These are phyloP conservation scores for Leccinum broughii DNA, from an alignment of 768 basidiomycete genomes.

Conservation along the genomic window DNA sequence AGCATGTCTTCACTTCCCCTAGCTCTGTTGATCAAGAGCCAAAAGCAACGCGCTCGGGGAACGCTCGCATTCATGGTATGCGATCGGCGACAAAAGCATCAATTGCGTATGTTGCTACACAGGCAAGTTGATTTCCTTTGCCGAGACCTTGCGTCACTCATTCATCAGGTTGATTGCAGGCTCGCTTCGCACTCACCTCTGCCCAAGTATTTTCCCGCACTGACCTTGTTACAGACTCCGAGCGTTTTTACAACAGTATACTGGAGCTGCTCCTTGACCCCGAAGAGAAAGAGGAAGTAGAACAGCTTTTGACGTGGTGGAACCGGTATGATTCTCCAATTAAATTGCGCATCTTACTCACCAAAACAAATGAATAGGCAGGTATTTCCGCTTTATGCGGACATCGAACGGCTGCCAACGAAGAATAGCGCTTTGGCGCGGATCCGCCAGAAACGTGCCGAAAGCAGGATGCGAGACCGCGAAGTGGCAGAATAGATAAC, in stretches of 20 bases:
- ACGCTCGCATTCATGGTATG: background rate
- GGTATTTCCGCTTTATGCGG: background rate
- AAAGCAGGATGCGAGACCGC: background rate
- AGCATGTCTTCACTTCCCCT: background rate
- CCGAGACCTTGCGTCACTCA: too few relatives aligned
- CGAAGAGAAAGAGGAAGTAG: background rate
- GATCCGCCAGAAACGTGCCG: background rate
- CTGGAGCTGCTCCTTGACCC: background rate
- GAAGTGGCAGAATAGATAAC: too few relatives aligned
- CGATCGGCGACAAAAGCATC: background rate
- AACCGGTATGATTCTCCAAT: background rate
- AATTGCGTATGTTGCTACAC: too few relatives aligned
- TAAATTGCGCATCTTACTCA: background rate
- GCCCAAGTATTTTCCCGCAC: background rate
- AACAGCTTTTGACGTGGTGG: conserved; percentile 1
- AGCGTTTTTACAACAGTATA: conserved; percentile 1
- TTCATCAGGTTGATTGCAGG: too few relatives aligned
- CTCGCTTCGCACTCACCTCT: too few relatives aligned
- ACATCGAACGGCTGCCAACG: background rate
- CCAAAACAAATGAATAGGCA: too few relatives aligned
- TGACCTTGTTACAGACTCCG: background rate
- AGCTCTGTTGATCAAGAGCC: background rate
- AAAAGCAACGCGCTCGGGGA: background rate
- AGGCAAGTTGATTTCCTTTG: too few relatives aligned
- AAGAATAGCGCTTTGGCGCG: background rate